phyloP scores from a whole-genome alignment of 2,329 filamentous ascomycete species.

The Colletotrichum navitas region DNA sequence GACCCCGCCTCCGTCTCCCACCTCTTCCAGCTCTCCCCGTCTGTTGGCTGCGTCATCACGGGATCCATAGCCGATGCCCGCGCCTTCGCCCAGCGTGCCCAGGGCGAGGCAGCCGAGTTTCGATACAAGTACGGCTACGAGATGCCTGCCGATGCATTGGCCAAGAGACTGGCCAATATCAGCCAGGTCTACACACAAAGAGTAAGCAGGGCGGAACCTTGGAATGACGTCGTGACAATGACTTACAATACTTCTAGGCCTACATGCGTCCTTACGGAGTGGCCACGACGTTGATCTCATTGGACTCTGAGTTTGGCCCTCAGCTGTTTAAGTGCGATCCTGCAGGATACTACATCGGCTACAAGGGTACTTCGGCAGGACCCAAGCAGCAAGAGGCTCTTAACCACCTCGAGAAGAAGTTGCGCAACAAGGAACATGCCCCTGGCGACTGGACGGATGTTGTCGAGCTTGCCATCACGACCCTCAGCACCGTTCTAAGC shows the following conservation, averaged over 20 bases:
- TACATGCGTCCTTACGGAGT: slow-evolving; percentile 99
- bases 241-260: slow-evolving; percentile 64
- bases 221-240: neutral
- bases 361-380: slow-evolving; percentile 97
- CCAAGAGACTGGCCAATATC: slow-evolving; percentile 98
- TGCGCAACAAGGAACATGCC: slow-evolving; percentile 97
- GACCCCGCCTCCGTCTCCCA: slow-evolving; percentile 97
- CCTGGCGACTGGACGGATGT: slow-evolving; percentile 97
- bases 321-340: slow-evolving; percentile 99
- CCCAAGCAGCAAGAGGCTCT: slow-evolving; percentile 99
- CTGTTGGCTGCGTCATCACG: slow-evolving; percentile 98
- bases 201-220: slow-evolving; percentile 62
- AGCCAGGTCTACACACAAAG: slow-evolving; percentile 99
- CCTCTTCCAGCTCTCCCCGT: slow-evolving; percentile 96
- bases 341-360: slow-evolving; percentile 97
- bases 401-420: slow-evolving; percentile 99
- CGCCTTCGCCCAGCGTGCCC: slow-evolving; percentile 91
- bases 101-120: slow-evolving; percentile 97
- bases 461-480: slow-evolving; percentile 95
- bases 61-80: slow-evolving; percentile 97
- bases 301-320: slow-evolving; percentile 92
- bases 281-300: slow-evolving; percentile 92
- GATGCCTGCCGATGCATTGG: slow-evolving; percentile 97
- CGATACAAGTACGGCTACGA: slow-evolving; percentile 99
- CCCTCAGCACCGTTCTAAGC: slow-evolving; percentile 94